Percentiles rank a stretch among this genome's conserved stretches.
These are phyloP conservation scores for Yamadazyma mexicana DNA, from an alignment of 1,139 yeast species.

Conservation along the genomic window DNA sequence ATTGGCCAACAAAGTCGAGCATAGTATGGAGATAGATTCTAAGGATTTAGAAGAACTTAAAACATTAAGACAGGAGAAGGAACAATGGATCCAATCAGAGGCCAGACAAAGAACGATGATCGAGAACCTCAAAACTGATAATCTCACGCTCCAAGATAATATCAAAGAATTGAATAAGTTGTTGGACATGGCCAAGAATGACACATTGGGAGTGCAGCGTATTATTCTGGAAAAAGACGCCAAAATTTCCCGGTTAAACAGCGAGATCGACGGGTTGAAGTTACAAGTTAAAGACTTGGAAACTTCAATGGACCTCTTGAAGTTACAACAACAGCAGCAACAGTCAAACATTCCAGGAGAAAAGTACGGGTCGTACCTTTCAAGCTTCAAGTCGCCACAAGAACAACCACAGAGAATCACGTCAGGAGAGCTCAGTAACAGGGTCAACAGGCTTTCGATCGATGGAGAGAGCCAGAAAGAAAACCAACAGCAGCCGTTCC, in stretches of 20 bases:
- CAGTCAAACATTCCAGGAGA: conserved; percentile 2
- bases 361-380: conserved; percentile 3
- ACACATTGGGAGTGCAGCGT: conserved; percentile 56
- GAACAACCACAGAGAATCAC: conserved; percentile 19
- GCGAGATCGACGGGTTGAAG: conserved; percentile 59
- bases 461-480: conserved; percentile 31
- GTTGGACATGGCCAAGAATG: conserved; percentile 44
- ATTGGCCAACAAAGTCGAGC: conserved; percentile 5
- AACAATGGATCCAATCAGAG: conserved; percentile 48
- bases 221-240: conserved; percentile 66
- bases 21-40: conserved; percentile 12
- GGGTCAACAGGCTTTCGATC: conserved; percentile 47
- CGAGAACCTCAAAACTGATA: conserved; percentile 47
- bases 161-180: conserved; percentile 30
- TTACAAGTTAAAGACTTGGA: conserved; percentile 52
- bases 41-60: conserved; percentile 50
- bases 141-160: conserved; percentile 44
- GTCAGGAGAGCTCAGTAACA: conserved; percentile 43
- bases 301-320: conserved; percentile 49
- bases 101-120: conserved; percentile 37
- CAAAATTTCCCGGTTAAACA: conserved; percentile 56
- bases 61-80: conserved; percentile 52
- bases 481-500: not conserved
- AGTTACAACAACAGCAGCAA: conserved; percentile 23
- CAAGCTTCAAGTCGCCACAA: conserved; percentile 7